Base-by-base conservation (phyloP, 78 protist genomes). In the Blattamonas nauphoetae region DNA sequence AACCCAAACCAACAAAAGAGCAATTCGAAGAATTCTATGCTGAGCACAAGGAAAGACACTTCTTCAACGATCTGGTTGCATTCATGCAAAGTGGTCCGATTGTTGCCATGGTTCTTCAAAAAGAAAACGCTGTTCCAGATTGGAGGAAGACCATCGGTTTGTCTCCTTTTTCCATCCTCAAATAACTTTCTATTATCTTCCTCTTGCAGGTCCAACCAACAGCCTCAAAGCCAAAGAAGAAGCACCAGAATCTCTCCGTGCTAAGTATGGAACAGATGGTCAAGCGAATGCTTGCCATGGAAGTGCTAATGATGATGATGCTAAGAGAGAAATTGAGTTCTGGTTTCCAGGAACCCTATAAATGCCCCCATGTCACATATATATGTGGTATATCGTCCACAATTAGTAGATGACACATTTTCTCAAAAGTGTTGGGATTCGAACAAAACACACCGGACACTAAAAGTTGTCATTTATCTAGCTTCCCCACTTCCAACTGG, bases 31-130 rank as follows among this genome's bases (percentile, higher is more conserved):
- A 29, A 21, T 85, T 85, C 78, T 85, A 85, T 64, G 42, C 71
- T 6, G 81, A 44, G 78, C 87, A 85, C 78, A 36, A 44, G n/a
- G 87, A 41, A 41, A 44, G 33, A 42, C 42, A 34, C 44, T 85
- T 85, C 43, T 45, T 45, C 80, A 11, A 34, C 2, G 0, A 0
- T 29, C 87, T 85, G 29, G 1, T 4, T 41, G 41, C 3, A 46
- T 85, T 85, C 87, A 85, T 85, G 87, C n/a, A 4, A 21, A 45
- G 81, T 1, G 87, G 87, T 36, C 87, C 87, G 38, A 33, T 3
- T 71, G 42, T 85, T 41, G 78, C 78, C 38, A 1, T 85, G n/a
- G 87, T 6, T 36, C 78, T 85, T 32, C 0, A 1, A 36, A 55
- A 71, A 11, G n/a, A 44, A 4, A 2, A 71, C 43, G 87, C 87